Evolutionary conservation across 78 protist genomes (phyloP), one percentile per base, ranked within the genome.

Genomic region (Andalucia godoyi): DNA sequence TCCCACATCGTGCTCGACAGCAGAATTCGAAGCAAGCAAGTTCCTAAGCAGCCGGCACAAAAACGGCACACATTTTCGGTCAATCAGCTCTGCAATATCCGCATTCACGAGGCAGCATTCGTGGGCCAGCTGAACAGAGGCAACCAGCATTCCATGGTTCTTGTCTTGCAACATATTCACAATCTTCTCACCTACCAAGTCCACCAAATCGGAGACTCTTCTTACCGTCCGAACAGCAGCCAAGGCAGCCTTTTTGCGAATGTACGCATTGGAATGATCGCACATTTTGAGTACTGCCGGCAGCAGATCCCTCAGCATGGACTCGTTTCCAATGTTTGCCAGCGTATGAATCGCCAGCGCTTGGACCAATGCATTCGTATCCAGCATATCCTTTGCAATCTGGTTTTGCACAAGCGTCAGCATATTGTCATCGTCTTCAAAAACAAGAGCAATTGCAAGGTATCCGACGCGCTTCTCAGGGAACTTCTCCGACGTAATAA

Each of bases 401-500:
- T 83, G 77, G 64, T 92, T 86, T n/a, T 95, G 91, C 15, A 81
- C 95, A 8, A 95, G 76, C 57, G 89, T 78, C 30, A 87, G 89
- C 18, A 90, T 90, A 39, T 96, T 98, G 46, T 82, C 85, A 29
- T 58, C 50, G 67, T 96, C 99, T 55, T 94, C 98, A 7, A 96
- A 75, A 36, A 96, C 79, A 10, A 94, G 10, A 83, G 77, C 78
- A 1, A 91, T 64, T 27, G 91, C 96, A 33, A 96, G 76, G 76
- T 96, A 94, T 8, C 99, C 94, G 49, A 92, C 73, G 55, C 97
- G 81, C 78, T 94, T 96, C 61, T 93, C 98, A 0, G 80, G 32
- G 66, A 80, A 94, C 39, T 74, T 61, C 41, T 67, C 81, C 9
- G 87, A 74, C 1, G 94, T 91, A 52, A 90, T 78, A n/a, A 94